Conservation (phyloP, 257 asterid species). For the Primulina huaijiensis region DNA sequence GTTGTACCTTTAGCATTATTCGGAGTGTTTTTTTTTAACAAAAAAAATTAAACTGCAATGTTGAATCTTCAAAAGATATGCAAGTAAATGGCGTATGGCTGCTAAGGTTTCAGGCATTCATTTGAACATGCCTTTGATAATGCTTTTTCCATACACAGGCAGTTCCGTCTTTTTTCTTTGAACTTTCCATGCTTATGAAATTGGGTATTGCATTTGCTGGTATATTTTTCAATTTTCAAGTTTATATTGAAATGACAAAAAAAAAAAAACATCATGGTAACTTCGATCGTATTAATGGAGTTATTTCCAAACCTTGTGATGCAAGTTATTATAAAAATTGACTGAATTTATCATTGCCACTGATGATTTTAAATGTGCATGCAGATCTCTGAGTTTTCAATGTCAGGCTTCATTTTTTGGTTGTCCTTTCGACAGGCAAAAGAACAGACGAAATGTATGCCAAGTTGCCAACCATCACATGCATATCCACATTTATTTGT, state of each 20-base stretch:
- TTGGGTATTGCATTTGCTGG: not conserved
- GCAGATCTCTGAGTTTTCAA: conserved; percentile 63
- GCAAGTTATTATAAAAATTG: not conserved
- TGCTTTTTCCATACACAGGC: not conserved
- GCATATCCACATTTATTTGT: conserved; percentile 12
- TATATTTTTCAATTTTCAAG: not conserved
- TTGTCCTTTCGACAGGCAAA: conserved; percentile 52
- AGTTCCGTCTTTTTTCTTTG: not conserved
- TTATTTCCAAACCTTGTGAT: not conserved
- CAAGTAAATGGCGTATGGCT: not conserved
- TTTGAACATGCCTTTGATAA: not conserved
- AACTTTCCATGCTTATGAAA: not conserved
- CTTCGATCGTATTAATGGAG: conserved; percentile 11
- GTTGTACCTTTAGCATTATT: no score
- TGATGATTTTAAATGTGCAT: conserved; percentile 23
- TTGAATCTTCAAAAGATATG: not conserved
- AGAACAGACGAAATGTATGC: conserved; percentile 41
- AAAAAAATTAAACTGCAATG: no score
- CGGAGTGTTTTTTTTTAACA: no score
- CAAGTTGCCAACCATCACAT: conserved; percentile 5
- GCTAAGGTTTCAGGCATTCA: not conserved
- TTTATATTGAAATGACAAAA: not conserved
- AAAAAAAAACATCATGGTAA: not conserved
- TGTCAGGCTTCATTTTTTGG: conserved; percentile 61
- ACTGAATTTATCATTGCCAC: not conserved